Evolutionary conservation across 1,284 basidiomycete species (phyloP), one percentile per base, ranked within the genome.

Genomic region (Tylopilus orsonianus): DNA sequence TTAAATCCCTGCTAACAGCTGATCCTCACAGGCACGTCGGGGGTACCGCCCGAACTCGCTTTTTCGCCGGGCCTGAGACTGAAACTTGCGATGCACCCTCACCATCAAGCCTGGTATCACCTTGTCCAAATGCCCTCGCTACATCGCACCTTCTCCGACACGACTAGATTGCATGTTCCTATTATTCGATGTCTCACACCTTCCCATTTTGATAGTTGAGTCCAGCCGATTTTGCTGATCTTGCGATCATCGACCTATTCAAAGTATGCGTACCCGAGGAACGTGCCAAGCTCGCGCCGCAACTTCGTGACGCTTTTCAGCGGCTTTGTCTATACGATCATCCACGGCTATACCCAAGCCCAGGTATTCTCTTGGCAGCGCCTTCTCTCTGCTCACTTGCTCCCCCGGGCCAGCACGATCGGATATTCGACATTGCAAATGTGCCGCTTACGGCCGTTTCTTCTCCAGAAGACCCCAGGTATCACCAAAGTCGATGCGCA

Each of bases 401-500:
- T n/a, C 9, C 23, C 34, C 22, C 22, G 5, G 36, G 46, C 50
- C 46, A 78, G 76, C 77, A 69, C 22, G 69, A 74, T 35, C 71
- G 79, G 34, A 75, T 84, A 46, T 77, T 84, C 52, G 79, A 83
- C 56, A 79, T 85, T 42, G 81, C 78, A n/a, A 73, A 87, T 50
- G 57, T 85, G 2, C 75, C 83, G 0, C 81, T 87, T 56, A 64
- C 74, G 10, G 68, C 68, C 29, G 80, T 84, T n/a, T n/a, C n/a
- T 3, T 50, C 62, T 3, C 69, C 71, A 0, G 77, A 79, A 42
- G 85, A 66, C 65, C 3, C 67, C 63, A 8, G 23, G 75, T 43
- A 73, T 73, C 35, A 75, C 78, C 50, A 70, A 69, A 33, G 69
- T 68, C 0, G 77, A 78, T 1, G 75, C 74, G 8, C 83, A 75